Conservation (phyloP, 306 rosid genomes). For the Inga leiocalycina region DNA sequence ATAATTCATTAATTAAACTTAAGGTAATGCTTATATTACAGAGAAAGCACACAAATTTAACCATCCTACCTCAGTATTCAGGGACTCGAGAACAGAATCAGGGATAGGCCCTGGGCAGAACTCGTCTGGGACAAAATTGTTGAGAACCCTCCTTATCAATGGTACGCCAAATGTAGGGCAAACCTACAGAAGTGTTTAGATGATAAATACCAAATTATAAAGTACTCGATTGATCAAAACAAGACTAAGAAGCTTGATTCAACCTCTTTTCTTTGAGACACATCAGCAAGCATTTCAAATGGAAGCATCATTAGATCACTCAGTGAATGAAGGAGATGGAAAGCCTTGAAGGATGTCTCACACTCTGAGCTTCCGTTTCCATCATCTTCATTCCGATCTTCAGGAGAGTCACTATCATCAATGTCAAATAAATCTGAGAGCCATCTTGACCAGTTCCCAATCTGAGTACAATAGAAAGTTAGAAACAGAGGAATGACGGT, state of each 20-base stretch:
- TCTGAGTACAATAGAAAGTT: conserved; percentile 43
- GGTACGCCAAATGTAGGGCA: conserved; percentile 73
- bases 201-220: not conserved
- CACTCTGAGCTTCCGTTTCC: conserved; percentile 38
- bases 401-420: conserved; percentile 65
- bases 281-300: conserved; percentile 72
- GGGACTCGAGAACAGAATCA: conserved; percentile 56
- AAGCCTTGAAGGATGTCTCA: conserved; percentile 68
- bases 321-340: conserved; percentile 72
- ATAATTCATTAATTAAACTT: conserved; percentile 10
- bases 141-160: conserved; percentile 66
- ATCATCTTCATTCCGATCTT: conserved; percentile 45
- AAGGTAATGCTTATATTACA: conserved; percentile 11
- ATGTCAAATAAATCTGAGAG: conserved; percentile 79
- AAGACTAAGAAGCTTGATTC: conserved; percentile 12
- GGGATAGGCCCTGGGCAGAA: conserved; percentile 81
- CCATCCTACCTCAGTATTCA: conserved; percentile 66
- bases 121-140: conserved; percentile 88
- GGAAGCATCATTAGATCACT: conserved; percentile 97
- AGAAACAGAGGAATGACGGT: conserved; percentile 28
- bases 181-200: conserved; percentile 46
- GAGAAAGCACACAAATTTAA: conserved; percentile 1
- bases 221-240: not conserved
- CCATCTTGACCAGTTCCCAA: conserved; percentile 93
- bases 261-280: conserved; percentile 74